Conservation (phyloP, 2,329 filamentous ascomycete genomes). For the Stemphylium lycopersici region DNA sequence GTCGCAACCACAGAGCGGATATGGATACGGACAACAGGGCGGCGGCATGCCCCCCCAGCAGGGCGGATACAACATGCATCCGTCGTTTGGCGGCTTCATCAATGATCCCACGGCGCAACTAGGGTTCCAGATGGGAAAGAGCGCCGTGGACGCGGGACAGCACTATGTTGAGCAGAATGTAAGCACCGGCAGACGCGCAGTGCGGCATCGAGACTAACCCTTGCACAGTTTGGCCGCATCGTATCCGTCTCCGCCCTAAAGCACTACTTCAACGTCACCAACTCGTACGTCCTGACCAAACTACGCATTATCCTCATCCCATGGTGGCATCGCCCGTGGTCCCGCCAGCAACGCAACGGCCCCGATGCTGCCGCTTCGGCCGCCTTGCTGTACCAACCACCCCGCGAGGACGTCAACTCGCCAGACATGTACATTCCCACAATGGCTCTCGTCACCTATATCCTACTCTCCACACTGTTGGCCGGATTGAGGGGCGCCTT, state of each 20-base stretch:
- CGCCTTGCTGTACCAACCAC: conserved; percentile 71
- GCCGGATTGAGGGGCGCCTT: conserved; percentile 90
- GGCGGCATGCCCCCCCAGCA: conserved; percentile 49
- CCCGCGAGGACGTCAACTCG: conserved; percentile 93
- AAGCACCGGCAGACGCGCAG: conserved; percentile 40
- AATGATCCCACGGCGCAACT: conserved; percentile 95
- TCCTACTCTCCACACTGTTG: conserved; percentile 87
- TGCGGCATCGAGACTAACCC: conserved; percentile 1
- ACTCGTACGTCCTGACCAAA: conserved; percentile 94
- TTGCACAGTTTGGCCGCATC: conserved; percentile 72
- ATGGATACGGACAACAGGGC: conserved; percentile 74
- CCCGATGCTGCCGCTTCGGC: conserved; percentile 21
- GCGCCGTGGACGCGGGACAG: conserved; percentile 86
- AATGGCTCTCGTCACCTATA: conserved; percentile 98
- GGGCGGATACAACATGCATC: conserved; percentile 51
- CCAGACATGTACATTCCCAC: conserved; percentile 99
- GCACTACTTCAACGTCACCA: conserved; percentile 99
- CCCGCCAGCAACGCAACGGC: conserved; percentile 77
- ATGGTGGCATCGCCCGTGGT: conserved; percentile 98
- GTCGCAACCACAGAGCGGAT: conserved; percentile 69
- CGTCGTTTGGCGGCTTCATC: conserved; percentile 88
- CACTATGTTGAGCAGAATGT: conserved; percentile 97
- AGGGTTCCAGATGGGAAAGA: conserved; percentile 92
- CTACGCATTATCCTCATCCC: conserved; percentile 93
- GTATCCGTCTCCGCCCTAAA: conserved; percentile 93